These are phyloP conservation scores for Pythium chondricola DNA, from an alignment of 352 stramenopile species.

Conservation along the genomic window DNA sequence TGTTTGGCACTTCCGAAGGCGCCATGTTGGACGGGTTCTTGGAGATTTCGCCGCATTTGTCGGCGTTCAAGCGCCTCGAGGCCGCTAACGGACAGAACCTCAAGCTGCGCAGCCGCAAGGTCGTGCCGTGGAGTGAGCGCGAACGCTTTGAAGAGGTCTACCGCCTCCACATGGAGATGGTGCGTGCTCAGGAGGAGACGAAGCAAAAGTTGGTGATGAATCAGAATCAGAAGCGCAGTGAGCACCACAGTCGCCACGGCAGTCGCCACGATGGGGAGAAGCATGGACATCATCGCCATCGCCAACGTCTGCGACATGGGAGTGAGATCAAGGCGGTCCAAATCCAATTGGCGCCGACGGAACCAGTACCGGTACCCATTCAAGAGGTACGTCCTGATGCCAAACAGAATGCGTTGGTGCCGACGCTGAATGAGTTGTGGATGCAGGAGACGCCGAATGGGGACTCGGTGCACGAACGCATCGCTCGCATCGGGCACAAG, in stretches of 20 bases:
- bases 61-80: conserved; percentile 40
- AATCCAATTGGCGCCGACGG: too few species aligned
- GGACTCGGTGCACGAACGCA: conserved; percentile 42
- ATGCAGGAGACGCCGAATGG: too few species aligned
- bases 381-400: neutral
- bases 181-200: conserved; percentile 9
- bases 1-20: conserved; percentile 45
- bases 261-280: neutral
- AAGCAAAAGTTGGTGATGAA: conserved; percentile 6
- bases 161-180: conserved; percentile 32
- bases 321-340: neutral
- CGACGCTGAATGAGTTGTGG: too few species aligned
- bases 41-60: conserved; percentile 49
- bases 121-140: conserved; percentile 48
- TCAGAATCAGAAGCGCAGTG: conserved; percentile 1
- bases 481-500: conserved; percentile 66
- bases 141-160: conserved; percentile 54
- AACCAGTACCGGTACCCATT: neutral
- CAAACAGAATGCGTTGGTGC: too few species aligned
- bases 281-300: neutral
- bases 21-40: conserved; percentile 66
- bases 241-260: conserved; percentile 9
- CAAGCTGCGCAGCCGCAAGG: conserved; percentile 34
- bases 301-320: neutral
- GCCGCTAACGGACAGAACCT: conserved; percentile 36